Base-by-base conservation (phyloP, 2,329 filamentous ascomycete species). In the Calonectria pteridis region DNA sequence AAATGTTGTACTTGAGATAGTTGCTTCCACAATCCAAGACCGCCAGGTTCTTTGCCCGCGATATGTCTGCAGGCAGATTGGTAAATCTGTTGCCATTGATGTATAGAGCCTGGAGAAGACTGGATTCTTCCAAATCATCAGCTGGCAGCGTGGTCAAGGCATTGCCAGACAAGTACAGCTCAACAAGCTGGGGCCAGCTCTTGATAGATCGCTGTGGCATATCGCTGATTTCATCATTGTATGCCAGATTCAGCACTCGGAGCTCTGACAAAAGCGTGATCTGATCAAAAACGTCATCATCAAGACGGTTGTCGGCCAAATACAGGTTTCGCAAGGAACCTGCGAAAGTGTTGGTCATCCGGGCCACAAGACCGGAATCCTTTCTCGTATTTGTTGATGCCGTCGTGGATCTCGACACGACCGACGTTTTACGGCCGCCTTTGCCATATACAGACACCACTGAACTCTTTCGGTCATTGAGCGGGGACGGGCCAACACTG, bases 61-160 rank as follows among this genome's bases (percentile, higher is more conserved):
- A 97, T 63, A 99, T 93, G 82, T 99, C 97, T 11, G 97, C 97
- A 2, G 97, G 97, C 26, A 99, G 89, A 40, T 98, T 97, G 79
- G 98, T 98, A 83, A 99, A 99, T 82, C 98, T 97, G 87, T 99
- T 99, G 82, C 94, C 94, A 86, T 99, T 99, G 86, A 99, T 94
- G 83, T 98, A 95, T 9, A 99, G 90, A 6, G 97, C 92, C 83
- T 97, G 96, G 49, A 99, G 89, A 66, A 95, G 91, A 80, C 94
- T 95, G 73, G 94, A 93, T 81, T 98, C 95, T 84, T 98, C 96
- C 58, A 99, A 88, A 80, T 99, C 97, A 84, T 99, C 97, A 0
- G 95, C 95, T 3, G 97, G 97, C 49, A 99, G 86, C 18, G 94
- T 96, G 0, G 95, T 97, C 69, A 99, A 87, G 79, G 98, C 95